Base-by-base conservation (phyloP, 2,329 filamentous ascomycete species). In the Xylariaceae sp. region DNA sequence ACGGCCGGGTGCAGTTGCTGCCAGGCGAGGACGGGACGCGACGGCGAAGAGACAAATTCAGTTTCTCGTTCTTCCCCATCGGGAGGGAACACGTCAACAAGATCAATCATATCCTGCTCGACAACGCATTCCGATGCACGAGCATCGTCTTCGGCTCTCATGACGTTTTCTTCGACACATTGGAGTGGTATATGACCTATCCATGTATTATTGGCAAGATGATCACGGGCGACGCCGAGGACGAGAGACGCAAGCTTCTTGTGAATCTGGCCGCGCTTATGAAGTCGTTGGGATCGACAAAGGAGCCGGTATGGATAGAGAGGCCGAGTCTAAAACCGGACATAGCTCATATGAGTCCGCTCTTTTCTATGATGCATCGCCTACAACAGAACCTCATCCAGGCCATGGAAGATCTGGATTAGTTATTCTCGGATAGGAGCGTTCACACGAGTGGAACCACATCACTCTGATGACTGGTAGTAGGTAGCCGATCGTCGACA, bases 81-180 rank as follows among this genome's bases (percentile, higher is more conserved):
- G 39, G 40, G 0, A 55, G 44, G 5, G 47, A 63, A 2, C 64
- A 70, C 39, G 63, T 67, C 34, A 49, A 70, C 47, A 66, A 40
- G 3, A 69, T 71, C 52, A 71, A 70, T 51, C 46, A 40, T 8
- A 62, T 68, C 13, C 30, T 70, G 1, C 54, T 71, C 2, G 65
- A 71, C 47, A 64, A 69, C 12, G 50, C 42, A 49, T 5, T 34
- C 10, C 13, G 8, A 7, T 65, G 62, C 51, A 58, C 58, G 3
- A 64, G 56, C 34, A 56, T 68, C 16, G 61, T 70, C n/a, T 70
- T 68, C 39, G 47, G 54, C n/a, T 60, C 61, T 2, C 41, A 34
- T 15, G 44, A 55, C 2, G 52, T 12, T 13, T 66, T 68, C 41
- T 29, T 54, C 2, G 52, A 50, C 19, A 65, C 63, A 0, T 49